phyloP scores from a whole-genome alignment of 495 filamentous ascomycete genomes.

The Extremus antarcticus region DNA sequence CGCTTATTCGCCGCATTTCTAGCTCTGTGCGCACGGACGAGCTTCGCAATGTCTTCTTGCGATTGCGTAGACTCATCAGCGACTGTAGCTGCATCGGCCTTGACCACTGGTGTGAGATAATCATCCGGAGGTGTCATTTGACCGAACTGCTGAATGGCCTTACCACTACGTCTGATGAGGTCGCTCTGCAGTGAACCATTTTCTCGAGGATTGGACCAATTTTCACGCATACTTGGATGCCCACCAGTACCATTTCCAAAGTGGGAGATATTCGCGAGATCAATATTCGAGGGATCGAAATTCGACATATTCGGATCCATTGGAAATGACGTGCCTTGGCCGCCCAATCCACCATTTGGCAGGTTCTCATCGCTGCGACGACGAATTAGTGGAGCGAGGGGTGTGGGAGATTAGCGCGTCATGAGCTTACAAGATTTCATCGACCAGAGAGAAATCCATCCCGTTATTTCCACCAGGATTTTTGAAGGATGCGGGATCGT shows the following conservation, averaged over 20 bases:
- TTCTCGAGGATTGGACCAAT: too few relatives aligned
- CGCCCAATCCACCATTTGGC: background rate
- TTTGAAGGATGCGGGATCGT: too few relatives aligned
- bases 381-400: background rate
- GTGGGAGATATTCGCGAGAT: too few relatives aligned
- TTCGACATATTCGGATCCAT: background rate
- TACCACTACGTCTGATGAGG: conserved; percentile 5
- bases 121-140: conserved; percentile 20
- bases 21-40: conserved; percentile 9
- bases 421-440: background rate
- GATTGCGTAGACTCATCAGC: background rate
- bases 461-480: too few relatives aligned
- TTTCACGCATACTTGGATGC: too few relatives aligned
- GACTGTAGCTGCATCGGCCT: background rate
- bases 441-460: background rate
- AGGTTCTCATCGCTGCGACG: background rate
- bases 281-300: background rate
- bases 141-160: conserved; percentile 7
- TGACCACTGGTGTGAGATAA: background rate
- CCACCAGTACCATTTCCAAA: background rate
- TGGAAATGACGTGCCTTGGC: background rate
- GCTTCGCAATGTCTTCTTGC: background rate
- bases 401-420: background rate
- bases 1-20: conserved; percentile 17
- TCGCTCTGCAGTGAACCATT: too few relatives aligned